Base-by-base conservation (phyloP, 2,329 filamentous ascomycete species). In the Karstenula rhodostoma region DNA sequence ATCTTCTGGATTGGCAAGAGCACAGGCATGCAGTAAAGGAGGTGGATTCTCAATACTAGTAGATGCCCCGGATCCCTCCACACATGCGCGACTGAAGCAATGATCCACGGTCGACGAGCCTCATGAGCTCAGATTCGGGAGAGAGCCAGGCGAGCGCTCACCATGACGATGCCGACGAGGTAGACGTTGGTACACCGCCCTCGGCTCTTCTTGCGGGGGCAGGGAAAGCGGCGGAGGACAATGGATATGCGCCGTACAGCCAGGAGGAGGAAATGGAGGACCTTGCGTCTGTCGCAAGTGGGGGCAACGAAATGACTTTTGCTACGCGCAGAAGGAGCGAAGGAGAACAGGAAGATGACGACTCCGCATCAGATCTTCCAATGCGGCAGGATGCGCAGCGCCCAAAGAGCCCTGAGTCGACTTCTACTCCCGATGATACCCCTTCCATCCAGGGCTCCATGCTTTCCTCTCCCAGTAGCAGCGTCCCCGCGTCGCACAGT, bases 351-450 rank as follows among this genome's bases (percentile, higher is more conserved):
- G 67, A 69, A 5, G 67, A 70, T 8, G 67, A 72, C 10, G 67
- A 67, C 23, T 65, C 66, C 12, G 57, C 61, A 27, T 72, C 69
- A 27, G 67, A 73, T 19, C 49, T 67, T 10, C 58, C 68, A 5
- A 63, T 66, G 22, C 63, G 63, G 9, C 63, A 67, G 5, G 55
- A 40, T 23, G 33, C 59, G 25, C 62, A 60, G 46, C 64, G 64
- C 19, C 70, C 71, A 23, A 87, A 85, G 47, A 96, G 92, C 71
- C 90, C 90, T 8, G 84, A 86, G 53, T 93, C 90, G 15, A 77
- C 88, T 59, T 96, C 93, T 5, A 89, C 88, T 27, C 91, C 92
- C 22, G 93, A 96, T 72, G 91, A 96, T 75, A 90, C 92, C 9
- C 92, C 92, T 25, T 97, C 94, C 19, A 77, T 94, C 56, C 91